These are phyloP conservation scores for Scheffersomyces illinoinensis DNA, from an alignment of 1,139 yeast species.

Conservation along the genomic window DNA sequence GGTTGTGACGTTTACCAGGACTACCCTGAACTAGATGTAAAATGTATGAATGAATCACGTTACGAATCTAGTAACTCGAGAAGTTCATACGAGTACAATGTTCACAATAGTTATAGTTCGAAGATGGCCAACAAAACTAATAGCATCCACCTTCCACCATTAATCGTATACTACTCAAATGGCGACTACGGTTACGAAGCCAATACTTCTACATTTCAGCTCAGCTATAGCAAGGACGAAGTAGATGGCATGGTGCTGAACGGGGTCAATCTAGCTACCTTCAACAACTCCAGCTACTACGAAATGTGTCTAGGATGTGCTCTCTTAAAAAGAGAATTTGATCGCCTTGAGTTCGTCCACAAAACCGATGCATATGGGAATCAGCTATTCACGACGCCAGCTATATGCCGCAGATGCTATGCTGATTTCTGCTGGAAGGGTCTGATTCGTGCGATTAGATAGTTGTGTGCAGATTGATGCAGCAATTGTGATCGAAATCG, in stretches of 20 bases:
- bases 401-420: constrained; percentile 21
- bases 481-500: neutral
- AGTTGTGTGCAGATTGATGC: neutral
- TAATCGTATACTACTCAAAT: constrained; percentile 56
- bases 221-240: constrained; percentile 48
- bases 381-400: constrained; percentile 13
- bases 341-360: constrained; percentile 23
- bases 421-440: constrained; percentile 21
- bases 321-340: constrained; percentile 55
- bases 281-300: constrained; percentile 41
- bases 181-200: constrained; percentile 39
- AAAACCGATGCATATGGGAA: neutral
- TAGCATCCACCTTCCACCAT: constrained; percentile 42
- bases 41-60: neutral
- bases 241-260: constrained; percentile 46
- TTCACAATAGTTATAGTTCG: neutral
- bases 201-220: constrained; percentile 62
- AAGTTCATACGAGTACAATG: neutral
- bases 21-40: constrained; percentile 16
- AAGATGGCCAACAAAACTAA: neutral
- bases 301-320: constrained; percentile 62
- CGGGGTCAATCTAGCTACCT: constrained; percentile 54
- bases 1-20: constrained; percentile 52
- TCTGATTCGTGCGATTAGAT: neutral
- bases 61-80: neutral